These are phyloP conservation scores for Combretum micranthum DNA, from an alignment of 345 rosid species.

Conservation along the genomic window DNA sequence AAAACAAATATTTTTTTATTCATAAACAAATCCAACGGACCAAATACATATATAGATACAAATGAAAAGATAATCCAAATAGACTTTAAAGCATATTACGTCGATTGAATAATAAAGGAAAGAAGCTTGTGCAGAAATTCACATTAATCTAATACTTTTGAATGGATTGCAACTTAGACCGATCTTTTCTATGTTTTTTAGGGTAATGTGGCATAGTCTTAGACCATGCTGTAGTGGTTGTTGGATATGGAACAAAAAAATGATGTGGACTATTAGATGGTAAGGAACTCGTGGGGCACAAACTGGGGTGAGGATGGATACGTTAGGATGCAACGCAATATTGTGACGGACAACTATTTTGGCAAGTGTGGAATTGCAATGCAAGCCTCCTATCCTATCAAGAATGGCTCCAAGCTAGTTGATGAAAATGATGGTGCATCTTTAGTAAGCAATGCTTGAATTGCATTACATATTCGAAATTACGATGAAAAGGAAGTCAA, in stretches of 20 bases:
- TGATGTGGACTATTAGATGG: slow-evolving; percentile 77
- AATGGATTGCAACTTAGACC: not conserved
- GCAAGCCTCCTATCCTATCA: slow-evolving; percentile 51
- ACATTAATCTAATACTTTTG: too few relatives aligned
- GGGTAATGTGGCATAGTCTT: slow-evolving; percentile 67
- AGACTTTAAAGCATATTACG: too few relatives aligned
- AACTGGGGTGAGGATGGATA: slow-evolving; percentile 69
- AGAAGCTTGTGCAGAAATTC: too few relatives aligned
- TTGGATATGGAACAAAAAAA: slow-evolving; percentile 84
- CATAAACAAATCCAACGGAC: too few relatives aligned
- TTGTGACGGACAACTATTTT: slow-evolving; percentile 1
- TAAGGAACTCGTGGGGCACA: slow-evolving; percentile 70
- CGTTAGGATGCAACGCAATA: slow-evolving; percentile 42
- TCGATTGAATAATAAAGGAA: too few relatives aligned
- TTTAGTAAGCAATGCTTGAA: too few relatives aligned
- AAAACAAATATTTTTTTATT: too few relatives aligned
- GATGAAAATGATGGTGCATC: too few relatives aligned
- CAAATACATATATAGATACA: too few relatives aligned
- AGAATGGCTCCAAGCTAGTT: slow-evolving; percentile 21
- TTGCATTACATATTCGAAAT: too few relatives aligned
- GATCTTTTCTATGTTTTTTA: slow-evolving; percentile 9
- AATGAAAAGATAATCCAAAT: too few relatives aligned
- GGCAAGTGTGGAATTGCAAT: slow-evolving; percentile 59
- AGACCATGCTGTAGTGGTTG: slow-evolving; percentile 76
- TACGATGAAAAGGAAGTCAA: too few relatives aligned